Evolutionary conservation across 306 rosid genomes (phyloP), one percentile per base, ranked within the genome.

Genomic region (Canavalia ensiformis): DNA sequence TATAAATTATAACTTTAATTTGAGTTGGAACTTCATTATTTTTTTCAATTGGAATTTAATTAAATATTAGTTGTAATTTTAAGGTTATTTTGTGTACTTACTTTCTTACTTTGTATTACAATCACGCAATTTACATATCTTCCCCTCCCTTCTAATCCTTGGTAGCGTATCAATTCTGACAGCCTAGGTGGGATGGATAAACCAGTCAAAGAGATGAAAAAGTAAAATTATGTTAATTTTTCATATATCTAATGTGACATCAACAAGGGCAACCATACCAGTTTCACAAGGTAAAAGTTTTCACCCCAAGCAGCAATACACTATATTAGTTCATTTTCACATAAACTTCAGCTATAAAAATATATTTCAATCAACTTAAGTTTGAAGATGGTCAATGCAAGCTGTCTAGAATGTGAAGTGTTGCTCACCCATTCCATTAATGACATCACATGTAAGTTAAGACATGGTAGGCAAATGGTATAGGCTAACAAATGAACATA

Each of bases 401-500:
- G 29, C 10, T 63, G 39, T 10, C 3, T 42, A 11, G 10, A 37
- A 54, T 33, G 25, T 55, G 33, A 74, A 47, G 12, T 7, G 60
- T 66, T 54, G 44, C 47, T 74, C 59, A 55, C 12, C 30, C 33
- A 82, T 57, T 57, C 29, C 63, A 46, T 75, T 29, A 66, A 33
- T 68, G 33, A 29, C 28, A 41, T 3, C 31, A 68, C 42, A 59
- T 35, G 71, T 34, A 35, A 68, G 52, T 35, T 58, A 64, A 29
- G 35, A 56, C 62, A 58, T 3, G 30, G 54, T 30, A 6, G 18
- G 70, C 8, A 18, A 29, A 28, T 39, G 25, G 30, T 83, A 52
- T 44, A 59, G 45, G 18, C 42, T n/a, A 13, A 76, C 9, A 69
- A 57, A 66, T 75, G 56, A 28, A 59, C 83, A 72, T 90, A 8